Conservation (phyloP, 1,284 basidiomycete species). For the Apiotrichum laibachii region DNA sequence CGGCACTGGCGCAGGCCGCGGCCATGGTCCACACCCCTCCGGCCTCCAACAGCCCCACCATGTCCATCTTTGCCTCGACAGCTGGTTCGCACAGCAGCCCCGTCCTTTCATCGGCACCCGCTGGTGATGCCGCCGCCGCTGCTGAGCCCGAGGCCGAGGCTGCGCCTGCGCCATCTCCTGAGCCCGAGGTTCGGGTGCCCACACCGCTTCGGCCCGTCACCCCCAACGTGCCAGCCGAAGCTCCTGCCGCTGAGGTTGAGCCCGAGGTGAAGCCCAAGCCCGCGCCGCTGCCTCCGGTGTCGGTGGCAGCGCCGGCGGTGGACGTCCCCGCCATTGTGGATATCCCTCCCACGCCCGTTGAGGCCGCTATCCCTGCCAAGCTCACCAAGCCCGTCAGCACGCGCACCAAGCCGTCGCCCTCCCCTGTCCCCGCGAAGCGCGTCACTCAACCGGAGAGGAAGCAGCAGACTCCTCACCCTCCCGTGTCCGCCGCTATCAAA, state of each 20-base stretch:
- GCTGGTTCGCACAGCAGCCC: too few relatives aligned
- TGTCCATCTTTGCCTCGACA: neutral
- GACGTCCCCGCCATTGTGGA: neutral
- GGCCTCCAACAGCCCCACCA: neutral
- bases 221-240: conserved; percentile 2
- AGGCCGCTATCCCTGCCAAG: neutral
- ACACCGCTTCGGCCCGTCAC: conserved; percentile 2
- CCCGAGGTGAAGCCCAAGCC: neutral
- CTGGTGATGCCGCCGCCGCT: neutral
- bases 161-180: neutral
- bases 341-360: conserved; percentile 5
- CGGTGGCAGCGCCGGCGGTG: neutral
- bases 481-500: neutral
- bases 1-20: neutral
- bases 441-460: neutral
- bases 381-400: neutral
- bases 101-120: too few relatives aligned
- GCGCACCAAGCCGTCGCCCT: neutral
- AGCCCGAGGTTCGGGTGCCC: neutral
- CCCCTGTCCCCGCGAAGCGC: neutral
- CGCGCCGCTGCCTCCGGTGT: neutral
- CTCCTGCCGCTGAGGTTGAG: neutral
- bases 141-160: neutral
- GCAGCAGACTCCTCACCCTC: neutral
- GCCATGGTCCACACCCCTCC: neutral